Base-by-base conservation (phyloP, 2,329 filamentous ascomycete species). In the Passalora sequoiae region DNA sequence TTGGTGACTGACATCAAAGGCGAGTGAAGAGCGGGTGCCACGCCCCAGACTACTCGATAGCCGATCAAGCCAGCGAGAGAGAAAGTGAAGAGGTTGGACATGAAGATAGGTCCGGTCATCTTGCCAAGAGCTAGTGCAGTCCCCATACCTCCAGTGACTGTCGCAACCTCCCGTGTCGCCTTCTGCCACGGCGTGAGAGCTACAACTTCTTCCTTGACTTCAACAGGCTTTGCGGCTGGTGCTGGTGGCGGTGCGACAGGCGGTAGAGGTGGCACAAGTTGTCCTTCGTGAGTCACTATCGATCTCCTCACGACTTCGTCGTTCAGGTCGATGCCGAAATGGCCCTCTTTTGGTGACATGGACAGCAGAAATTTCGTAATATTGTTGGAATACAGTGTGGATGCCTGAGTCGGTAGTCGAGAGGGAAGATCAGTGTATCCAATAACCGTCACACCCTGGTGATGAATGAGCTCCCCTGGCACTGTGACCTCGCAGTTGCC, bases 1-100 rank as follows among this genome's bases (percentile, higher is more conserved):
- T 95, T 94, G 6, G 89, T 94, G 25, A 94, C 88, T 55, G 84
- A 89, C 89, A 95, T 94, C 4, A 95, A 70, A 1, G 88, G 89
- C 2, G 86, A 91, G 64, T 94, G 89, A 4, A 95, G 73, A 25
- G 88, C 86, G 6, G 88, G 88, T 0, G 74, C 71, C 9, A 94
- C 88, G 40, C 87, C 87, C 88, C 88, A 94, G 17, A 94, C 86
- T 4, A 86, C 86, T 37, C 88, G 79, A 60, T 95, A 94, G 6
- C 88, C 89, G 51, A 94, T 88, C 20, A 95, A 70, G 56, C 86
- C 86, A 36, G 89, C 86, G 33, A 95, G 71, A 12, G 83, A 81
- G 64, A 92, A 92, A 0, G 85, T 89, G 60, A 94, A 91, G 35
- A 83, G 79, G 58, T 94, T 94, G 28, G 78, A 72, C 88, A 95